Conservation (phyloP, 1,284 basidiomycete species). For the Apiotrichum domesticum region DNA sequence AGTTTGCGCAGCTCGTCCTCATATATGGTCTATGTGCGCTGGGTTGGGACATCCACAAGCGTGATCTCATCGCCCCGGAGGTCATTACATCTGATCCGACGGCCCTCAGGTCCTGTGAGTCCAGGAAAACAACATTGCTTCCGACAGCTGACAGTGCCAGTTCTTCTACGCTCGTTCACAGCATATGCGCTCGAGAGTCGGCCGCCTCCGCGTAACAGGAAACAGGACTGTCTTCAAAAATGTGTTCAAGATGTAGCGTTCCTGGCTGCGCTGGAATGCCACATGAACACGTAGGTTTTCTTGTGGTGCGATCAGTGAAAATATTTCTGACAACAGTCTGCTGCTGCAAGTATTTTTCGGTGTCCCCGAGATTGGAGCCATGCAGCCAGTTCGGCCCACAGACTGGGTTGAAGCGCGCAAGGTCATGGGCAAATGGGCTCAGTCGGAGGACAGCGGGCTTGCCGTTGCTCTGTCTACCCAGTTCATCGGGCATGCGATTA, state of each 20-base stretch:
- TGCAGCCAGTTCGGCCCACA: conserved; percentile 7
- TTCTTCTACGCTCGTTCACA: background rate
- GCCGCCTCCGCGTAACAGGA: background rate
- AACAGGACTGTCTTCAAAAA: conserved; percentile 1
- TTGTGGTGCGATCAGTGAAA: too few species aligned
- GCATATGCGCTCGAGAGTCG: background rate
- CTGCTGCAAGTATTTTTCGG: conserved; percentile 7
- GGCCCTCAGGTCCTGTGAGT: background rate
- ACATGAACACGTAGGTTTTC: conserved; percentile 1
- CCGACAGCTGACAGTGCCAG: background rate
- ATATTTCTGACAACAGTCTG: background rate
- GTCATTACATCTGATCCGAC: background rate
- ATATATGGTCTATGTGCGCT: conserved; percentile 4
- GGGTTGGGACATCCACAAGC: conserved; percentile 7
- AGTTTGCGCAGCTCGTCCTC: conserved; percentile 8
- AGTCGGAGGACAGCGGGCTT: background rate
- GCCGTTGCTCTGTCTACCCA: background rate
- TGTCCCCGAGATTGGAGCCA: background rate
- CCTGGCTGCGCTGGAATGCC: background rate
- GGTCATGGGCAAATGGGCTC: background rate
- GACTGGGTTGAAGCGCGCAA: conserved; percentile 7
- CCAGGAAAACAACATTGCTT: too few species aligned
- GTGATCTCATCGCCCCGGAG: conserved; percentile 7
- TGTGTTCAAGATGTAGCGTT: background rate
- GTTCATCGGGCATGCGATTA: background rate